phyloP scores from a whole-genome alignment of 306 rosid genomes.

The Quercus mongolica region DNA sequence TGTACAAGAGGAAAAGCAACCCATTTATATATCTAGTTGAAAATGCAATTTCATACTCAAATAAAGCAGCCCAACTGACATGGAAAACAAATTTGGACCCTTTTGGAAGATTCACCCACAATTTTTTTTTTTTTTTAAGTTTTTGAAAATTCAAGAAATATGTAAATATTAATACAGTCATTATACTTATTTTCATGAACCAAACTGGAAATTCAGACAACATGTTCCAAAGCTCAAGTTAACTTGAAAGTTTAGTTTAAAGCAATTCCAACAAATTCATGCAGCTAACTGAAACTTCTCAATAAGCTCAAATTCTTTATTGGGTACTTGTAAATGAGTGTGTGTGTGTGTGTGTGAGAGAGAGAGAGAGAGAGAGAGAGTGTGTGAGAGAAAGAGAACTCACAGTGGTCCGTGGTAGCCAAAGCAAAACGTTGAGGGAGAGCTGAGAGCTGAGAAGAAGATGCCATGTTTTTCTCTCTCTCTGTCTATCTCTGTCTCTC shows the following conservation, averaged over 20 bases:
- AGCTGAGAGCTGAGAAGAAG: slow-evolving; percentile 50
- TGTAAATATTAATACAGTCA: neutral
- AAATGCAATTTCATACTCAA: no score
- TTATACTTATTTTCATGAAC: neutral
- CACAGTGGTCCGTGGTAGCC: slow-evolving; percentile 27
- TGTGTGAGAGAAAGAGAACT: neutral
- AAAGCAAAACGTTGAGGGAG: slow-evolving; percentile 34
- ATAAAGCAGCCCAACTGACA: no score
- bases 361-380: neutral
- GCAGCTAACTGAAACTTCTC: neutral
- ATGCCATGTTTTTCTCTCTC: slow-evolving; percentile 27
- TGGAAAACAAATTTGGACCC: neutral
- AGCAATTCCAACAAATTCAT: neutral
- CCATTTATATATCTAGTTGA: neutral
- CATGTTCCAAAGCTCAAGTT: neutral
- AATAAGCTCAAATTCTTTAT: neutral
- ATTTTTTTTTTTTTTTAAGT: neutral
- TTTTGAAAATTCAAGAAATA: neutral
- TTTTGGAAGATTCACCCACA: neutral
- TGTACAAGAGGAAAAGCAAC: neutral
- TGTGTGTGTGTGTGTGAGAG: no score
- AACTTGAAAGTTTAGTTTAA: neutral
- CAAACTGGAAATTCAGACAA: neutral
- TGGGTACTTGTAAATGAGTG: neutral
- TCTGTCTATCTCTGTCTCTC: slow-evolving; percentile 10